Evolutionary conservation across 164 flowering plant genomes (phyloP), one percentile per base, ranked within the genome.

Genomic region (Liriodendron chinense): DNA sequence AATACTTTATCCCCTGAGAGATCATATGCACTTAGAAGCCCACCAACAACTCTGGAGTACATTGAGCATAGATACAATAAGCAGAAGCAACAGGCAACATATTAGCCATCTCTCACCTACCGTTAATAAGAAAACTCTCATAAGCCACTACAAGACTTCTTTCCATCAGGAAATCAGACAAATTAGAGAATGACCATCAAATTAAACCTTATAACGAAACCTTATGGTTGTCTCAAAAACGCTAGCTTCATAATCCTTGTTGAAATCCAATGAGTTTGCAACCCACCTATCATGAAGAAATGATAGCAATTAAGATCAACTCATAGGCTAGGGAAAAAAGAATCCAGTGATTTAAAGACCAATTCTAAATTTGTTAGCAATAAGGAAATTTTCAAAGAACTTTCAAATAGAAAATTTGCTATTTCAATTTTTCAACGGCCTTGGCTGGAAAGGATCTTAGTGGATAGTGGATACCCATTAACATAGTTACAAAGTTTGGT

Each of bases 171-270:
- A 48, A 65, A 72, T 57, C 72, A 34, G 72, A 77, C 67, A 77
- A 77, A 71, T 53, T 20, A 65, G 14, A 26, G 72, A 76, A 75
- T 59, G 23, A 78, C 78, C 80, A 74, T 73, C 28, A 5, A 72
- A 83, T 79, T 86, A 89, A 94, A 95, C 94, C 92, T 92, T 85
- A 82, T 82, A 88, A 85, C 47, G 90, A 85, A 88, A 96, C 99
- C 99, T 96, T 93, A 96, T 94, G 93, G 98, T 94, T 86, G 98
- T 96, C 94, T 96, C 98, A 79, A 96, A 96, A 70, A 96, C 97
- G 75, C 98, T 96, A 72, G 98, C 98, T 3, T 94, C 99, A 74
- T 93, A 90, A 71, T 90, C 78, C 88, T 96, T 92, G 93, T 93
- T 85, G 78, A 96, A 96, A 81, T 96, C 94, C 91, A 94, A 84